Percentiles rank a stretch among this genome's conserved stretches.
Evolutionary conservation across 2,329 filamentous ascomycete species (phyloP).

Genomic region (Penicillium sclerotigenum): DNA sequence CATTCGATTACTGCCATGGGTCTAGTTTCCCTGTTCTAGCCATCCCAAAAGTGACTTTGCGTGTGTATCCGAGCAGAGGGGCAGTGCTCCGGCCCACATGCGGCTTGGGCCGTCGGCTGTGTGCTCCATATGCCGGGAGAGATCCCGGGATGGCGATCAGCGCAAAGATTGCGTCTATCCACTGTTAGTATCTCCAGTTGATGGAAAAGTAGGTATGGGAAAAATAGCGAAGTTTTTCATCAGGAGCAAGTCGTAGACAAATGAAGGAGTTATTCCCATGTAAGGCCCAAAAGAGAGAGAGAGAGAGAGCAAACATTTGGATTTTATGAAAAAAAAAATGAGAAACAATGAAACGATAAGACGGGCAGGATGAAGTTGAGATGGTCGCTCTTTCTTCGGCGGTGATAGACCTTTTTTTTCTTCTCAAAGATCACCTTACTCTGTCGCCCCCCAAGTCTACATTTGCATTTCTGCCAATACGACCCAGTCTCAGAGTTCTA

Average conservation of each 20-base stretch:
- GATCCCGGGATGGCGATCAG: constrained; percentile 15
- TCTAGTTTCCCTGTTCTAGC: constrained; percentile 10
- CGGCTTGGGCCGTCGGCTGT: constrained; percentile 15
- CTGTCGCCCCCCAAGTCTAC: background rate
- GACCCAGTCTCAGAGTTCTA: background rate
- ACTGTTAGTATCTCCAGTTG: background rate
- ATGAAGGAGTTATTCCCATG: background rate
- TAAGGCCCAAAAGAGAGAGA: background rate
- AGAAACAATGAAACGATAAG: background rate
- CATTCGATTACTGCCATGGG: background rate
- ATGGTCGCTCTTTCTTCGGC: constrained; percentile 2
- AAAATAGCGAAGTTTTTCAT: background rate
- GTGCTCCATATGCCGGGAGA: constrained; percentile 10
- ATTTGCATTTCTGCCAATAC: background rate
- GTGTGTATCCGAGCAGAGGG: constrained; percentile 6
- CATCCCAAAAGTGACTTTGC: background rate
- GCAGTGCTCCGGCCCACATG: constrained; percentile 16
- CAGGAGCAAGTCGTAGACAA: background rate
- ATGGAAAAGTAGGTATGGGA: background rate
- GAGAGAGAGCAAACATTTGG: background rate
- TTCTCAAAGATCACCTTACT: background rate
- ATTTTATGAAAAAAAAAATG: background rate
- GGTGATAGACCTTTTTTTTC: background rate
- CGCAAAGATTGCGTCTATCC: constrained; percentile 10
- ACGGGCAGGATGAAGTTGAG: background rate